Evolutionary conservation across 2,329 filamentous ascomycete species (phyloP).

Genomic region (Tolypocladium ophioglossoides): DNA sequence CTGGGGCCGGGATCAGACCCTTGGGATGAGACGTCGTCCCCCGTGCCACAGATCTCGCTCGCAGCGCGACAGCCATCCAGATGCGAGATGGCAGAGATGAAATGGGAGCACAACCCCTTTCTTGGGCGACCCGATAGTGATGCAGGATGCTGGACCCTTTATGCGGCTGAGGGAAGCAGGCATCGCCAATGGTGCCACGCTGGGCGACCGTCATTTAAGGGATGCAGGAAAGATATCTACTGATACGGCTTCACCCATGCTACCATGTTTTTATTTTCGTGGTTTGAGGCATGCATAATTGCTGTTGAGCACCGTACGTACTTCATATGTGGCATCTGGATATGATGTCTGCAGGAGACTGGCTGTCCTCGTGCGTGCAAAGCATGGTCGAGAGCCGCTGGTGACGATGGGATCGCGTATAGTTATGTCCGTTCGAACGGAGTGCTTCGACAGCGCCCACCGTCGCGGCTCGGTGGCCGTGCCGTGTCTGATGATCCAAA

Average conservation of each 20-base stretch:
- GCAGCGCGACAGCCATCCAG: not conserved
- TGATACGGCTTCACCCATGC: not conserved
- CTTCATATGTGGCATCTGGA: not conserved
- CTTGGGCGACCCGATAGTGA: not conserved
- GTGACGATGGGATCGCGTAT: too few relatives aligned
- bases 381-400: not conserved
- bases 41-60: not conserved
- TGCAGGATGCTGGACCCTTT: not conserved
- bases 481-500: not conserved
- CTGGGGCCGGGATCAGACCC: too few relatives aligned
- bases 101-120: not conserved
- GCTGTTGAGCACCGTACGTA: not conserved
- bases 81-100: not conserved
- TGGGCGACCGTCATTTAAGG: not conserved
- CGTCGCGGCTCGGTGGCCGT: too few relatives aligned
- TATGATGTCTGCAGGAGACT: too few relatives aligned
- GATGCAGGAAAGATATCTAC: not conserved
- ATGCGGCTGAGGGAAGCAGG: slow-evolving; percentile 2
- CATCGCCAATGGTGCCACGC: slow-evolving; percentile 4
- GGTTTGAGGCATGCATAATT: not conserved
- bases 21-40: not conserved
- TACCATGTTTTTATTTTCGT: not conserved
- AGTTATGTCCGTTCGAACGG: too few relatives aligned
- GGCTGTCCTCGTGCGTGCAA: too few relatives aligned
- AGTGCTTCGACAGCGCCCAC: too few relatives aligned